A percentile compares a stretch with the other conserved stretches of the same genome.
Conservation (phyloP, 2,329 filamentous ascomycete species). For the Colletotrichum cordylinicola region DNA sequence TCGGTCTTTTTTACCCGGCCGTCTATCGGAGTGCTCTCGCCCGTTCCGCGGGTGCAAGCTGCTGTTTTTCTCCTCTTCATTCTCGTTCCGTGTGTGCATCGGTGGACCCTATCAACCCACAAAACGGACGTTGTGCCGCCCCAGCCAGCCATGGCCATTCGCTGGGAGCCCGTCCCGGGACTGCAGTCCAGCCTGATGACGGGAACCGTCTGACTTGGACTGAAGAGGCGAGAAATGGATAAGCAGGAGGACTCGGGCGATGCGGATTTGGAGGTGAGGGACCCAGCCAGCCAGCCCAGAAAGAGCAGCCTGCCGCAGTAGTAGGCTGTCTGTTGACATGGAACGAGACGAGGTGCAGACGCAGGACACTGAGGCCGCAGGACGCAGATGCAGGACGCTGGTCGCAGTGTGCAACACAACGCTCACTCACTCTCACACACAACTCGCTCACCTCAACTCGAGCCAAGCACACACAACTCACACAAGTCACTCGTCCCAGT, state of each 20-base stretch:
- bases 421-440: neutral
- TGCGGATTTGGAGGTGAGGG: neutral
- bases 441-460: neutral
- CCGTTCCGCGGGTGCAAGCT: neutral
- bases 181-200: neutral
- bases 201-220: neutral
- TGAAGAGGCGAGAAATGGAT: neutral
- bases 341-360: neutral
- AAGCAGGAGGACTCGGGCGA: neutral
- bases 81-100: neutral
- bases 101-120: neutral
- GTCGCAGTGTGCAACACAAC: neutral
- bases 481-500: neutral
- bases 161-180: neutral
- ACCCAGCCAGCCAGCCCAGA: neutral
- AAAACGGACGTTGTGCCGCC: neutral
- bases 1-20: conserved; percentile 9
- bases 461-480: neutral
- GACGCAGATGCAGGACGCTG: conserved; percentile 1
- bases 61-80: neutral
- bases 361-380: neutral
- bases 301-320: neutral
- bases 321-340: neutral
- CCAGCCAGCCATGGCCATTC: neutral
- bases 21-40: conserved; percentile 2